These are phyloP conservation scores for Sorghum bicolor DNA, from an alignment of 176 grass and related monocot species.

Conservation along the genomic window Sorghum_bicolor_NCBIv3 NC_012879.2:794001-794500, in stretches of 20 bases:
- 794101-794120: slow-evolving; percentile 24
- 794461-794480: no score
- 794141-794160: neutral
- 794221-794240: neutral
- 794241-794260: neutral
- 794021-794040: slow-evolving; percentile 32
- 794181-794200: neutral
- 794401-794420: neutral
- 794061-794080: slow-evolving; percentile 37
- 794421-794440: neutral
- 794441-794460: neutral
- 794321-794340: no score
- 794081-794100: slow-evolving; percentile 23
- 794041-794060: slow-evolving; percentile 27
- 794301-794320: neutral
- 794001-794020: slow-evolving; percentile 16
- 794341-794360: no score
- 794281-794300: neutral
- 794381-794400: neutral
- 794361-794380: neutral
- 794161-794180: neutral
- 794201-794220: slow-evolving; percentile 3
- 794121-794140: slow-evolving; percentile 19
- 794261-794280: neutral
- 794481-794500: no score